Conservation (phyloP, 1,284 basidiomycete species). For the Moesziomyces globuligerus region DNA sequence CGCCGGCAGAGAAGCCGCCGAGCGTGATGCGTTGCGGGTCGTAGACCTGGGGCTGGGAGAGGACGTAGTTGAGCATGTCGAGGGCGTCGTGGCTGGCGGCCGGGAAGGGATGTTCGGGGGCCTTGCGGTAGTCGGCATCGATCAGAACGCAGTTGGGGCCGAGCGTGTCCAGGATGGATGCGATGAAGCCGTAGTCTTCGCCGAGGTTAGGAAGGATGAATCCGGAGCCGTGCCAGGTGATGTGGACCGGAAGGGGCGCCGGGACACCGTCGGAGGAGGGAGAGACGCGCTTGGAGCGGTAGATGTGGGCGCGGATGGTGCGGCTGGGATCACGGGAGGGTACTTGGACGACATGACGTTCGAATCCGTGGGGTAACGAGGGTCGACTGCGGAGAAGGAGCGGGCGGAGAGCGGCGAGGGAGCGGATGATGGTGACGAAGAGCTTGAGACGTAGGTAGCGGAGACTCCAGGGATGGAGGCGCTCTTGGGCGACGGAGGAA, state of each 20-base stretch:
- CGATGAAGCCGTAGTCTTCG: conserved; percentile 30
- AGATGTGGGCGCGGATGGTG: conserved; percentile 42
- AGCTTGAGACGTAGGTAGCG: conserved; percentile 32
- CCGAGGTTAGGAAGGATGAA: conserved; percentile 46
- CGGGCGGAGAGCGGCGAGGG: conserved; percentile 13
- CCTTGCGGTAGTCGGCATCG: conserved; percentile 63
- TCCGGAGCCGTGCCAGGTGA: conserved; percentile 44
- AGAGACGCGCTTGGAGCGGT: conserved; percentile 32
- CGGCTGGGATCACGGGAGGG: conserved; percentile 48
- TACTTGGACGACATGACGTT: conserved; percentile 29
- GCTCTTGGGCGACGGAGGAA: conserved; percentile 11
- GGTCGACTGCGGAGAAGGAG: conserved; percentile 9
- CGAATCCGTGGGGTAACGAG: conserved; percentile 18
- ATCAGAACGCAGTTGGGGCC: conserved; percentile 38
- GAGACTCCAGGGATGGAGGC: conserved; percentile 27
- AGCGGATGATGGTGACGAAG: conserved; percentile 24
- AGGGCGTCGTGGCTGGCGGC: conserved; percentile 47
- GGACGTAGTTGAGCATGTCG: conserved; percentile 43
- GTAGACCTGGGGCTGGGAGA: conserved; percentile 37
- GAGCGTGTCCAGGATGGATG: conserved; percentile 15
- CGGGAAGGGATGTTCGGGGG: conserved; percentile 61
- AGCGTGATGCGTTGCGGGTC: conserved; percentile 45
- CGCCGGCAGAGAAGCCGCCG: conserved; percentile 61
- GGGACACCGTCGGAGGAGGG: conserved; percentile 12
- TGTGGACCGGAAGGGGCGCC: conserved; percentile 34